Percentiles rank a stretch among this genome's conserved stretches.
These are phyloP conservation scores for Trichocladium uniseriatum DNA, from an alignment of 495 filamentous ascomycete species.

Conservation along the genomic window DNA sequence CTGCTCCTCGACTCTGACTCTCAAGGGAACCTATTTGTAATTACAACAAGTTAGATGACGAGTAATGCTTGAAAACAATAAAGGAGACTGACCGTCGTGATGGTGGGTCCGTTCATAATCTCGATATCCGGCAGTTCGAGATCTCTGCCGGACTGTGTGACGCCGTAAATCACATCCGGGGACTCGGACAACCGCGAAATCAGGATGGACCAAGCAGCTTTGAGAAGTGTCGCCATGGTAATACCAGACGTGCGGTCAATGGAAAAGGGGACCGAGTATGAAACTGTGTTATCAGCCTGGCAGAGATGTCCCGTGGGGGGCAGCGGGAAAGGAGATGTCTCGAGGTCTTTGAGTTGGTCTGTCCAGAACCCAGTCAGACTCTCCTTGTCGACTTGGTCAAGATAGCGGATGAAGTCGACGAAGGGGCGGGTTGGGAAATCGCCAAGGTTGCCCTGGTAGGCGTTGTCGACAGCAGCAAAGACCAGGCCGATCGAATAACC, in stretches of 20 bases:
- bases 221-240: slow-evolving; percentile 26
- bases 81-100: slow-evolving; percentile 51
- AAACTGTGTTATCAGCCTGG: slow-evolving; percentile 13
- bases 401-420: slow-evolving; percentile 20
- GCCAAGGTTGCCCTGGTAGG: slow-evolving; percentile 11
- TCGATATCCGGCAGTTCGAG: slow-evolving; percentile 38
- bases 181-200: slow-evolving; percentile 22
- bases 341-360: slow-evolving; percentile 11
- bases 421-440: slow-evolving; percentile 20
- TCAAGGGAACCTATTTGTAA: no score
- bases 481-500: slow-evolving; percentile 46
- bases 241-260: slow-evolving; percentile 12
- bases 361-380: slow-evolving; percentile 18
- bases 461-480: slow-evolving; percentile 12
- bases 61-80: no score
- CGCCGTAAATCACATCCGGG: slow-evolving; percentile 43
- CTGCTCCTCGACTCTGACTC: slow-evolving; percentile 31
- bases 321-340: slow-evolving; percentile 23
- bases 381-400: slow-evolving; percentile 7
- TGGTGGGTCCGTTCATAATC: slow-evolving; percentile 42
- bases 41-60: no score
- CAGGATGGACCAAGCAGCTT: slow-evolving; percentile 33
- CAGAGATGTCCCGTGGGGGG: slow-evolving; percentile 17
- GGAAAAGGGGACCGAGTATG: slow-evolving; percentile 1
- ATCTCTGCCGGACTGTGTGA: slow-evolving; percentile 43